Evolutionary conservation across 129 eudicot species (phyloP), one percentile per base, ranked within the genome.

Genomic region (Glebionis coronaria): DNA sequence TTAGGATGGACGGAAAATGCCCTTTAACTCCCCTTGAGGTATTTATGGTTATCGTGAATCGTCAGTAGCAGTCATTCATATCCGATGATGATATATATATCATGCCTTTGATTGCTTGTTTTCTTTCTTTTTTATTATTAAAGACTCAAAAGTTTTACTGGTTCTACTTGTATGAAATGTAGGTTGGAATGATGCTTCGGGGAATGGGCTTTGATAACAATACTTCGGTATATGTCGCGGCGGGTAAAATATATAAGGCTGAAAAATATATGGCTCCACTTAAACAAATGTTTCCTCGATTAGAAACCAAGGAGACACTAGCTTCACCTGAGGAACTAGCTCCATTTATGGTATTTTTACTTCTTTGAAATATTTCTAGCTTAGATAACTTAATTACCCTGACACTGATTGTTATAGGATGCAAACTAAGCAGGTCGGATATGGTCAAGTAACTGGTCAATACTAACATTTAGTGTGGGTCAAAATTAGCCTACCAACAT

Each of bases 161-260:
- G 42, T 35, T 35, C 42, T 74, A 18, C 25, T 47, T 52, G 40
- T 73, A 15, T 44, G n/a, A 61, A 27, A 38, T 82, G 78, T 81
- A 94, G 99, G 99, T 94, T 42, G 99, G 99, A 64, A 89, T 94
- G 99, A 89, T 94, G 97, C 99, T 94, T 64, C 83, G 99, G 80
- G 97, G 97, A 47, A 89, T 94, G 99, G 99, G 99, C 19, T 94
- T 94, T 40, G 97, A 94, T 73, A 94, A 86, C 82, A 86, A 76
- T 40, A 94, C 99, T 27, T 82, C 95, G 9, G 83, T 94, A 29
- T 94, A 86, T 78, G 93, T 94, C 47, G 99, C 99, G 47, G 88
- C 99, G 0, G 99, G 99, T 8, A 87, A 82, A 68, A 94, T 94
- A 61, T 94, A 94, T 72, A 94, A 87, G 73, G 97, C 95, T 3